Conservation (phyloP, 306 rosid genomes). For the Begonia masoniana region DNA sequence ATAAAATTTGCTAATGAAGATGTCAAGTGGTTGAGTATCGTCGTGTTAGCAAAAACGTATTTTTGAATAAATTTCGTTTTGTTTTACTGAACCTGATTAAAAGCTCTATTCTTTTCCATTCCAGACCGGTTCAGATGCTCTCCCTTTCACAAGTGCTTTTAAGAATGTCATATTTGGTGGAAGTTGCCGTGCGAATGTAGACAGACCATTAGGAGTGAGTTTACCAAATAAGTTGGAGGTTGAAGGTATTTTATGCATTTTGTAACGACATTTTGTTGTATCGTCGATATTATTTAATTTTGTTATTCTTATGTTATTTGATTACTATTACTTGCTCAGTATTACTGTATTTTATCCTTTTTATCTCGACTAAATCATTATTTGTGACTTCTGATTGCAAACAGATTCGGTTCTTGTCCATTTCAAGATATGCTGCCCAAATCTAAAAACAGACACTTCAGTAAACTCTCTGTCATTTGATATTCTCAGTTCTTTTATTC, state of each 20-base stretch:
- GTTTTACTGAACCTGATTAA: no score
- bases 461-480: conserved; percentile 25
- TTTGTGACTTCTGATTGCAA: no score
- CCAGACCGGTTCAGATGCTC: conserved; percentile 75
- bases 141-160: conserved; percentile 81
- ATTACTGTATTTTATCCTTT: not conserved
- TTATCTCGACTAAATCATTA: not conserved
- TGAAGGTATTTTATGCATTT: conserved; percentile 32
- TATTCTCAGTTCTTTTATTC: conserved; percentile 1
- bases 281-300: not conserved
- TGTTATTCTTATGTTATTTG: not conserved
- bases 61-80: no score
- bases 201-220: conserved; percentile 27
- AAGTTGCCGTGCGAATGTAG: conserved; percentile 28
- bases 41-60: no score
- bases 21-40: no score
- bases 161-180: conserved; percentile 55
- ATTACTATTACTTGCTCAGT: conserved; percentile 1
- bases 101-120: conserved; percentile 10
- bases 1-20: no score
- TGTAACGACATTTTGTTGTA: not conserved
- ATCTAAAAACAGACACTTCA: conserved; percentile 52
- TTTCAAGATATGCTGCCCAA: conserved; percentile 75
- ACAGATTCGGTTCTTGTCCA: conserved; percentile 48
- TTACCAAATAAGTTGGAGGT: conserved; percentile 25